Evolutionary conservation across 495 filamentous ascomycete genomes (phyloP).

Genomic region (Evansstolkia leycettana): DNA sequence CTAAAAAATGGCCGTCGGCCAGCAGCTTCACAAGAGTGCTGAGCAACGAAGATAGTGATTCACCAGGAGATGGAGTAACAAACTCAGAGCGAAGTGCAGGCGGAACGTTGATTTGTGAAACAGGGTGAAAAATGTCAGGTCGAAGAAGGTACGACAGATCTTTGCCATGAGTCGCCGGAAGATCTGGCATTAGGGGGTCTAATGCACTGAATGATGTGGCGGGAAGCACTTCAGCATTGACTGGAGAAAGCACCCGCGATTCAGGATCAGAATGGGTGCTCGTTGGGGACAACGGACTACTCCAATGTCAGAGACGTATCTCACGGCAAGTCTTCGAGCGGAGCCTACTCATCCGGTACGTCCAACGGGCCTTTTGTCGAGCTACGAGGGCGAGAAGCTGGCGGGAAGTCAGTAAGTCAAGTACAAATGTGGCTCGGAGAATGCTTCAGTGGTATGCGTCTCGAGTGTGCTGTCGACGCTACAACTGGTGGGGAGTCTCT

Average conservation of each 20-base stretch:
- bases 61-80: conserved; percentile 21
- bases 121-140: conserved; percentile 69
- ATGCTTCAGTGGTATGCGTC: neutral
- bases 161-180: conserved; percentile 34
- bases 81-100: conserved; percentile 44
- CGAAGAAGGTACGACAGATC: conserved; percentile 71
- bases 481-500: conserved; percentile 4
- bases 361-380: conserved; percentile 41
- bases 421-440: neutral
- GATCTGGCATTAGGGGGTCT: conserved; percentile 21
- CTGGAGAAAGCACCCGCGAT: neutral
- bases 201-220: conserved; percentile 19
- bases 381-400: conserved; percentile 37
- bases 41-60: conserved; percentile 23
- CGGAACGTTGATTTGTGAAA: conserved; percentile 54
- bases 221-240: conserved; percentile 10
- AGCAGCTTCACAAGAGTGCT: conserved; percentile 54
- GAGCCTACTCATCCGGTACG: conserved; percentile 32
- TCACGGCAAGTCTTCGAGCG: neutral
- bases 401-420: conserved; percentile 8
- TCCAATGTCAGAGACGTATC: neutral
- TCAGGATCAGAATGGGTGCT: conserved; percentile 4
- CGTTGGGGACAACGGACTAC: conserved; percentile 1
- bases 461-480: neutral
- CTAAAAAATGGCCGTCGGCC: conserved; percentile 54